Base-by-base conservation (phyloP, 176 grass and related monocot species). In the Guadua angustifolia region DNA sequence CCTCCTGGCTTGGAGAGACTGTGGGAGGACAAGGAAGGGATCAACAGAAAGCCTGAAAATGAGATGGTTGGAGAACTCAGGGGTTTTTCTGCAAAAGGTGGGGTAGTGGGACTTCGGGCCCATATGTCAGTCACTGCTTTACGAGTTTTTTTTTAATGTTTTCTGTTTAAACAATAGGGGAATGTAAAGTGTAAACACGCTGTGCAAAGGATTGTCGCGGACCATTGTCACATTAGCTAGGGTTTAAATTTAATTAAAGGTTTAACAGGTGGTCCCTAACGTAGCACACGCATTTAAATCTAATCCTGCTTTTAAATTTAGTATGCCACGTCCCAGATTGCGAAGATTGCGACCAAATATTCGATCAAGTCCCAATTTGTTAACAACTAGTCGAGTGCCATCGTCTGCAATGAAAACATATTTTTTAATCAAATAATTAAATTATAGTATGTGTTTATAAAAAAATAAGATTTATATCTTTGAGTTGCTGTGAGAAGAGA, bases 31-130 rank as follows among this genome's bases (percentile, higher is more conserved):
- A 24, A 70, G 40, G 43, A 71, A 71, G 69, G 69, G 69, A 38
- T 18, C 81, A 9, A 45, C 18, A 13, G 21, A 69, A 22, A 56
- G 56, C 44, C 56, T 12, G 14, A 7, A 49, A n/a, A 46, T 39
- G 57, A 12, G 43, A 83, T 51, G 5, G 19, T 25, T 2, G 57
- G 19, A 1, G 19, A 51, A 1, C 0, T 51, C 25, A 33, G 19
- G 71, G 69, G 43, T 0, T 73, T 82, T 73, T 83, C 26, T 74
- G 81, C 69, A 74, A 73, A 82, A 83, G 29, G 17, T 0, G 26
- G 32, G 25, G 70, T 38, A 64, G 75, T 78, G 40, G 40, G 24
- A n/a, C 9, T 39, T 0, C 3, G 77, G 77, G 61, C 1, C 77
- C 77, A 35, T 0, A 51, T 1, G 77, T 52, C 77, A 50, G 77